Base-by-base conservation (phyloP, 2,329 filamentous ascomycete species). In the Cladorrhinum sp. region DNA sequence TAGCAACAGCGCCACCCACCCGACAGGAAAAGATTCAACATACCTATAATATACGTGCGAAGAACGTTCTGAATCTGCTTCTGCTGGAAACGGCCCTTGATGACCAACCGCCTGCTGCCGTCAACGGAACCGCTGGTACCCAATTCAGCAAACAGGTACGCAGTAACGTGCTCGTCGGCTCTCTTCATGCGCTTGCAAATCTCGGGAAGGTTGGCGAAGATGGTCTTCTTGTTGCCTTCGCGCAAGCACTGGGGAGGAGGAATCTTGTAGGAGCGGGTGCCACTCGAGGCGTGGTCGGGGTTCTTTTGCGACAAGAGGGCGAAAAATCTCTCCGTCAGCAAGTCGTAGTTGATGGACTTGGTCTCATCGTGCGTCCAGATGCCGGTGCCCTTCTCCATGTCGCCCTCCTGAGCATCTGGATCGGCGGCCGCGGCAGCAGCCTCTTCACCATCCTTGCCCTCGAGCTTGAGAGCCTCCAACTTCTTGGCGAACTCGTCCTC, bases 141-240 rank as follows among this genome's bases (percentile, higher is more conserved):
- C 87, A 99, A 85, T 78, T 99, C 95, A 68, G 95, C 93, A 78
- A 99, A 97, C 67, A 99, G 80, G 81, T 97, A 98, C 71, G 93
- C 89, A 57, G 92, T 98, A 67, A 99, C 90, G 80, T 97, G 95
- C 79, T 99, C 95, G 74, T 98, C 93, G 65, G 91, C 93, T 76
- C 95, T 87, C 88, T 99, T 99, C 93, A 99, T 98, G 71, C 93
- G 88, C 85, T 96, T 96, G 85, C 92, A 96, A 72, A 99, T 98
- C 75, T 99, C 95, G 75, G 92, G 87, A 73, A 99, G 95, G 82
- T 99, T 99, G 82, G 93, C 95, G 73, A 99, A 99, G 73, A 99
- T 96, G 65, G 95, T 99, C 88, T 96, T 96, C 86, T 96, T 96
- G 87, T 99, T 99, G 76, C 95, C 95, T 92, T 99, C 95, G 80